Conservation (phyloP, 2,329 filamentous ascomycete genomes). For the Colletotrichum cuscutae region DNA sequence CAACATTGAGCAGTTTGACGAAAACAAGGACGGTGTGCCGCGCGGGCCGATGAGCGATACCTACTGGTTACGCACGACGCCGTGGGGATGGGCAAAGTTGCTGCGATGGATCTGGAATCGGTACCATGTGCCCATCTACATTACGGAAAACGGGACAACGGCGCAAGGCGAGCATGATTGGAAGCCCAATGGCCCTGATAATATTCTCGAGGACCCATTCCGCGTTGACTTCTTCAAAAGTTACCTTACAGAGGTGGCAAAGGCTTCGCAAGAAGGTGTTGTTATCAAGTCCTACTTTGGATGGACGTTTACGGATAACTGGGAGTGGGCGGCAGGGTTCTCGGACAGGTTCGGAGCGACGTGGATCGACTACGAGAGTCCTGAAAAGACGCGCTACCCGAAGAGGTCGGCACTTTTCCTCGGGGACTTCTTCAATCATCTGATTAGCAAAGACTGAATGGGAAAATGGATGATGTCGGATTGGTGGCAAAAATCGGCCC, state of each 20-base stretch:
- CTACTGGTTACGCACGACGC: constrained; percentile 50
- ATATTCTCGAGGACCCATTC: constrained; percentile 50
- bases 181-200: constrained; percentile 41
- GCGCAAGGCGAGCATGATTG: constrained; percentile 50
- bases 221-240: constrained; percentile 50
- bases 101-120: constrained; percentile 53
- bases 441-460: constrained; percentile 35
- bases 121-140: constrained; percentile 52
- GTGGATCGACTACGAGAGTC: constrained; percentile 51
- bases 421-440: constrained; percentile 42
- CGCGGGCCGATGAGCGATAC: constrained; percentile 51
- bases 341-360: constrained; percentile 52
- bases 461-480: too few species aligned
- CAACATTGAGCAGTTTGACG: constrained; percentile 49
- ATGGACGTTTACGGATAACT: constrained; percentile 55
- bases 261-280: constrained; percentile 48
- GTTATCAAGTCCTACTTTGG: constrained; percentile 53
- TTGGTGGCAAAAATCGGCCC: too few species aligned
- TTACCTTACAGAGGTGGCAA: constrained; percentile 50
- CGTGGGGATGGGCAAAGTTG: constrained; percentile 50
- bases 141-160: constrained; percentile 55
- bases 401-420: constrained; percentile 46
- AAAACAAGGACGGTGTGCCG: constrained; percentile 45
- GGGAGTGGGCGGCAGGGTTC: constrained; percentile 55
- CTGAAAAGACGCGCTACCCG: constrained; percentile 47